Percentiles rank a stretch among this genome's conserved stretches.
Conservation (phyloP, 768 basidiomycete genomes). For the Leccinum subtestaceum region DNA sequence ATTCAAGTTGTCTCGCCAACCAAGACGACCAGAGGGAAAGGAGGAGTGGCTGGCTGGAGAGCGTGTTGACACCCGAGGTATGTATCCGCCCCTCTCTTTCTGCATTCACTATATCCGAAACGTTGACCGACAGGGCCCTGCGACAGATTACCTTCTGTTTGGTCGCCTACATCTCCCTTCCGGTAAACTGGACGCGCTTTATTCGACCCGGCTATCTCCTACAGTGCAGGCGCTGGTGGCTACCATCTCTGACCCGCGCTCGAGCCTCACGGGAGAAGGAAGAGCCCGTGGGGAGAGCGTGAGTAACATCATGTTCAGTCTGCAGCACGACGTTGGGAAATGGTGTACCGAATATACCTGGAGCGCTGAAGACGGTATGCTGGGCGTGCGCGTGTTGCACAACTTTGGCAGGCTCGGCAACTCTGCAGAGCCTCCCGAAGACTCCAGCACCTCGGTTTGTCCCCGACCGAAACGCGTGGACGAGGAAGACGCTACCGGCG, state of each 20-base stretch:
- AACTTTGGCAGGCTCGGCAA: conserved; percentile 79
- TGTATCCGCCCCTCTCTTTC: conserved; percentile 20
- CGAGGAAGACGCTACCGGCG: conserved; percentile 90
- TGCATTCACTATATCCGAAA: conserved; percentile 8
- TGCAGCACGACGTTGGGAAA: conserved; percentile 90
- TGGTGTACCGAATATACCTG: conserved; percentile 95
- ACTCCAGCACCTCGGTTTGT: conserved; percentile 21
- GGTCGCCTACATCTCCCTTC: conserved; percentile 90
- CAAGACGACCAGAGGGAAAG: conserved; percentile 71
- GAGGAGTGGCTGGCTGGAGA: conserved; percentile 84
- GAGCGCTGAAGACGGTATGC: conserved; percentile 93
- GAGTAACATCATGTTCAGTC: conserved; percentile 75
- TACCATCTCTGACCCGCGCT: conserved; percentile 79
- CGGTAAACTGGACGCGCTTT: conserved; percentile 84
- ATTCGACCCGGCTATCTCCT: conserved; percentile 74
- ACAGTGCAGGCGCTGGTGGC: conserved; percentile 82
- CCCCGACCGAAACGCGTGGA: conserved; percentile 75
- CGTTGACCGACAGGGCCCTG: conserved; percentile 20
- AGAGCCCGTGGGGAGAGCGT: conserved; percentile 43
- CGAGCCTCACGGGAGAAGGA: conserved; percentile 41
- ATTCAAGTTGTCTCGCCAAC: conserved; percentile 81
- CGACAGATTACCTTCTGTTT: conserved; percentile 86
- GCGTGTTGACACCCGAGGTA: conserved; percentile 73
- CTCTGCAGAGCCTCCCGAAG: conserved; percentile 37
- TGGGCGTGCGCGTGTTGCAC: conserved; percentile 82